Evolutionary conservation across 2,329 filamentous ascomycete genomes (phyloP).

Genomic region (Epichloe sylvatica): DNA sequence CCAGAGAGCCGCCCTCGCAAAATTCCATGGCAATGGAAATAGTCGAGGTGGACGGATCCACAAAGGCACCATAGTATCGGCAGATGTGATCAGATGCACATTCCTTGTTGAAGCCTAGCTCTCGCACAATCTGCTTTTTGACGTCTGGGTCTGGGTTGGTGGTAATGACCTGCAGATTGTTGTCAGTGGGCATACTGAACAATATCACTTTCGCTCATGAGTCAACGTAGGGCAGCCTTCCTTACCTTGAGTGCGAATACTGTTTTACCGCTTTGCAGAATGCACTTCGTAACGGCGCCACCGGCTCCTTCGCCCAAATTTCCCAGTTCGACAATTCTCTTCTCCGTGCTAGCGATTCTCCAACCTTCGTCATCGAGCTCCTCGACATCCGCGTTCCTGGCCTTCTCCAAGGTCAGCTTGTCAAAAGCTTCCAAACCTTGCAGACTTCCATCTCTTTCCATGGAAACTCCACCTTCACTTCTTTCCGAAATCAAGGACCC

Average conservation of each 20-base stretch:
- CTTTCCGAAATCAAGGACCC: constrained; percentile 72
- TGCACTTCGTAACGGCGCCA: constrained; percentile 84
- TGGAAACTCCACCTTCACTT: constrained; percentile 58
- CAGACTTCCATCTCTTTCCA: constrained; percentile 73
- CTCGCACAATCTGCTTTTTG: constrained; percentile 94
- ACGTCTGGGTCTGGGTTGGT: constrained; percentile 96
- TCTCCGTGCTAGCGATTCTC: constrained; percentile 82
- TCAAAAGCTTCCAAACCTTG: constrained; percentile 67
- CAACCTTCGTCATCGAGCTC: constrained; percentile 91
- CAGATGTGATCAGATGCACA: constrained; percentile 95
- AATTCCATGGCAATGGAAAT: constrained; percentile 99
- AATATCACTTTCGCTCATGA: not conserved
- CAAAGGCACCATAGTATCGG: constrained; percentile 92
- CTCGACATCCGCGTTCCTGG: constrained; percentile 75
- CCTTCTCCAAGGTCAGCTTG: constrained; percentile 67
- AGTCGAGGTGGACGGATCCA: constrained; percentile 87
- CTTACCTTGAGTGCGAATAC: constrained; percentile 88
- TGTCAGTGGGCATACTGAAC: constrained; percentile 9
- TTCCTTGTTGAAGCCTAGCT: constrained; percentile 94
- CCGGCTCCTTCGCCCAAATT: constrained; percentile 89
- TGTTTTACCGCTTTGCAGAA: constrained; percentile 80
- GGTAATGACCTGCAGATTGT: constrained; percentile 66
- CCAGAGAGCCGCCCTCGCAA: constrained; percentile 88
- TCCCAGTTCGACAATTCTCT: constrained; percentile 75
- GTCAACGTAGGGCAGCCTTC: not conserved